Conservation (phyloP, 2,329 filamentous ascomycete species). For the Pseudocercospora ulei region DNA sequence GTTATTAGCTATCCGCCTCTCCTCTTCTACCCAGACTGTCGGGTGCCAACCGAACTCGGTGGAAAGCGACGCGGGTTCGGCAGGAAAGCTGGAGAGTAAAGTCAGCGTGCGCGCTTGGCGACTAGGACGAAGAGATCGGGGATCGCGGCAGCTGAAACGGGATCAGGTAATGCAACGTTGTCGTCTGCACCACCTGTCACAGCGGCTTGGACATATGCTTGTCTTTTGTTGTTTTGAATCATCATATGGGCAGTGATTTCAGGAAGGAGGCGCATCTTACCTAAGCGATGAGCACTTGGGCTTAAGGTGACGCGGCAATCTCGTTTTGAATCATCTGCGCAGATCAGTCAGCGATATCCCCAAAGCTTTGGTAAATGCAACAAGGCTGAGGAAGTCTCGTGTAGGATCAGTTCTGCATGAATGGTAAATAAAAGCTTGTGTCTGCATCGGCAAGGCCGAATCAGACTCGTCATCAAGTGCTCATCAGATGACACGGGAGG, state of each 20-base stretch:
- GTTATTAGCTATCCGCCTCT: no score
- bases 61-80: no score
- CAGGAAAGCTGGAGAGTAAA: neutral
- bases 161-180: constrained; percentile 28
- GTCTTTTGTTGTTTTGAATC: constrained; percentile 34
- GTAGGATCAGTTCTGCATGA: constrained; percentile 29
- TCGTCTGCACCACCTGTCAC: constrained; percentile 34
- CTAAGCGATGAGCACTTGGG: neutral
- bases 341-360: neutral
- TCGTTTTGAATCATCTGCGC: no score
- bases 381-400: constrained; percentile 6
- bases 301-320: no score
- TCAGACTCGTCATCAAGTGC: constrained; percentile 37
- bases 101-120: neutral
- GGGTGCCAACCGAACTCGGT: no score
- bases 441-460: constrained; percentile 35
- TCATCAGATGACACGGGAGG: constrained; percentile 29
- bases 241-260: constrained; percentile 21
- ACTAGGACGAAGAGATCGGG: neutral
- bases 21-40: no score
- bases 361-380: neutral
- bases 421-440: constrained; percentile 34
- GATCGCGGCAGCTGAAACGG: constrained; percentile 1
- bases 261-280: neutral
- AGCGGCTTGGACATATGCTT: constrained; percentile 38